Conservation (phyloP, 1,139 yeast genomes). For the Taiozyma sp. region DNA sequence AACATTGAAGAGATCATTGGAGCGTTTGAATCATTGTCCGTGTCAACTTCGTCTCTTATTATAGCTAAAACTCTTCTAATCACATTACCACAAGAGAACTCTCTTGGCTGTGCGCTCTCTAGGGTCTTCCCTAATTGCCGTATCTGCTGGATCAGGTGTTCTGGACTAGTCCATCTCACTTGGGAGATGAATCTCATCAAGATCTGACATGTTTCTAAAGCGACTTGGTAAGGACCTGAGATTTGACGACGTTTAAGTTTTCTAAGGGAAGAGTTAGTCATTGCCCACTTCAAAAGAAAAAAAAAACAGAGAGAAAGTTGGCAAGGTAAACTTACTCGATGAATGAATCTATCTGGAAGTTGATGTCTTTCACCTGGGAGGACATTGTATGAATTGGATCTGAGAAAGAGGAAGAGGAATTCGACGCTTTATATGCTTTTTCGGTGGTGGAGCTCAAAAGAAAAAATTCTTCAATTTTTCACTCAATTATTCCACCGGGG, state of each 20-base stretch:
- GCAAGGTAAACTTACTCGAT: conserved; percentile 21
- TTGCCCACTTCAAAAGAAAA: no score
- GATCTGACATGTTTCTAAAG: conserved; percentile 81
- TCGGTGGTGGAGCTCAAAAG: background rate
- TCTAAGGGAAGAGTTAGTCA: conserved; percentile 1
- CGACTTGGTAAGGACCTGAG: conserved; percentile 57
- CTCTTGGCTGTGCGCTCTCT: conserved; percentile 66
- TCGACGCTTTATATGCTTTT: background rate
- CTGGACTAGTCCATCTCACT: conserved; percentile 78
- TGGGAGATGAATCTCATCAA: conserved; percentile 86
- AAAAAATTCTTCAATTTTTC: background rate
- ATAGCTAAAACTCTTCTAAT: conserved; percentile 85
- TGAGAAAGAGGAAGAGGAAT: background rate
- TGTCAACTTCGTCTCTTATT: conserved; percentile 81
- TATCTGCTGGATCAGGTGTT: conserved; percentile 65
- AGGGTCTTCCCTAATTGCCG: conserved; percentile 56
- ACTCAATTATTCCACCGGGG: background rate
- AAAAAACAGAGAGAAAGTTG: background rate
- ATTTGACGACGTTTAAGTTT: conserved; percentile 70
- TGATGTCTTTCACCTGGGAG: conserved; percentile 20
- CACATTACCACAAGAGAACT: conserved; percentile 84
- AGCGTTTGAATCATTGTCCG: conserved; percentile 26
- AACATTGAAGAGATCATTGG: conserved; percentile 85
- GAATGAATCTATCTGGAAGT: conserved; percentile 26
- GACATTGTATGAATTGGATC: conserved; percentile 7